phyloP scores from a whole-genome alignment of 495 filamentous ascomycete genomes.

The Aspergillus baeticus region DNA sequence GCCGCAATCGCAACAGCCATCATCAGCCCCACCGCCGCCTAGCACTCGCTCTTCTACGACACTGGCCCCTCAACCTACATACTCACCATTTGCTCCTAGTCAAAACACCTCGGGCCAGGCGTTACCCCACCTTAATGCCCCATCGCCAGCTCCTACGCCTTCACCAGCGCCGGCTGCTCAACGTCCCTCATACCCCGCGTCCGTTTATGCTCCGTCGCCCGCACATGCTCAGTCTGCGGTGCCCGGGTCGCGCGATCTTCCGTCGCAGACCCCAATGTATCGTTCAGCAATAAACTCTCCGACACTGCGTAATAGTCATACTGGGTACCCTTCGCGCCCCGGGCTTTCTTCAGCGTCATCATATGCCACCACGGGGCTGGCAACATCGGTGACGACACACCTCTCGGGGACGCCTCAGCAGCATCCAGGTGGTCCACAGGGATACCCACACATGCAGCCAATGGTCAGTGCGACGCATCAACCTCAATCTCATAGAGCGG shows the following conservation, averaged over 20 bases:
- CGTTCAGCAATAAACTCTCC: slow-evolving; percentile 35
- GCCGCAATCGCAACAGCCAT: slow-evolving; percentile 28
- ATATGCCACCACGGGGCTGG: slow-evolving; percentile 24
- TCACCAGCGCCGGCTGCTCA: slow-evolving; percentile 36
- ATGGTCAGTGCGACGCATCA: slow-evolving; percentile 43
- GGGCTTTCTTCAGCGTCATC: slow-evolving; percentile 26
- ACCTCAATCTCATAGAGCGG: slow-evolving; percentile 31
- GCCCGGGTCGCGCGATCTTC: slow-evolving; percentile 32
- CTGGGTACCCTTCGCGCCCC: slow-evolving; percentile 34
- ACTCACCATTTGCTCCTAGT: slow-evolving; percentile 29
- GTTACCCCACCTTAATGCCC: slow-evolving; percentile 29
- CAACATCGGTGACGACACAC: slow-evolving; percentile 25
- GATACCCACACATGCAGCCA: slow-evolving; percentile 43
- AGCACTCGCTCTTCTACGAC: slow-evolving; percentile 24
- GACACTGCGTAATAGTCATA: slow-evolving; percentile 29
- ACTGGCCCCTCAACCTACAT: slow-evolving; percentile 28
- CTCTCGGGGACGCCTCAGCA: slow-evolving; percentile 19
- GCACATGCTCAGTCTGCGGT: slow-evolving; percentile 24
- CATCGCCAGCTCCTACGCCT: slow-evolving; percentile 41
- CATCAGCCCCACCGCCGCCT: slow-evolving; percentile 23
- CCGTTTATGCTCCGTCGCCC: slow-evolving; percentile 33
- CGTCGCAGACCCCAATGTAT: slow-evolving; percentile 29
- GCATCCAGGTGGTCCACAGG: slow-evolving; percentile 22
- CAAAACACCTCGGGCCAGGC: slow-evolving; percentile 27
- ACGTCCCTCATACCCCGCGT: slow-evolving; percentile 32